Evolutionary conservation across 768 basidiomycete genomes (phyloP).

Genomic region (Wakefieldia striispora): DNA sequence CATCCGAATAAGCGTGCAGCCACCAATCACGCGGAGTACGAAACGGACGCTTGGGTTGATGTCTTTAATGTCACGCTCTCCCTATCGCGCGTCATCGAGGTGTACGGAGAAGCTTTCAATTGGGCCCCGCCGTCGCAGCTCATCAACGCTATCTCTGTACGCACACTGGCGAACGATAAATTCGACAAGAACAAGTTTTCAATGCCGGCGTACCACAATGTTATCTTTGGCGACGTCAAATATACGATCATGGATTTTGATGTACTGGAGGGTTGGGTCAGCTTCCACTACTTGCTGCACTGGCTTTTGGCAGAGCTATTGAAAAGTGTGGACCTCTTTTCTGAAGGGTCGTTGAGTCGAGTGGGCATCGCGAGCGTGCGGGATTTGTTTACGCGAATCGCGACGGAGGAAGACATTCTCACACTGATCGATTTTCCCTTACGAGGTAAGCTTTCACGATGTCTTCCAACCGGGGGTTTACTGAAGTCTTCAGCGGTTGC

Average conservation of each 20-base stretch:
- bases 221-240: slow-evolving; percentile 56
- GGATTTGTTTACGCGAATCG: slow-evolving; percentile 59
- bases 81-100: slow-evolving; percentile 83
- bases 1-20: slow-evolving; percentile 86
- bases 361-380: slow-evolving; percentile 54
- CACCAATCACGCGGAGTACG: slow-evolving; percentile 88
- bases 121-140: slow-evolving; percentile 57
- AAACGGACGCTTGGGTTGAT: slow-evolving; percentile 94
- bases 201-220: slow-evolving; percentile 60
- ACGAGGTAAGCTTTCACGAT: slow-evolving; percentile 55
- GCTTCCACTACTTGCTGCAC: slow-evolving; percentile 90
- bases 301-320: slow-evolving; percentile 89
- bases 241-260: slow-evolving; percentile 76
- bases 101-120: slow-evolving; percentile 83
- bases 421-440: slow-evolving; percentile 86
- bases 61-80: slow-evolving; percentile 95
- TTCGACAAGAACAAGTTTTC: slow-evolving; percentile 66
- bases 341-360: slow-evolving; percentile 49
- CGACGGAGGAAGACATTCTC: slow-evolving; percentile 66
- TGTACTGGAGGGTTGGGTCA: slow-evolving; percentile 77
- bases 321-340: slow-evolving; percentile 74
- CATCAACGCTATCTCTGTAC: slow-evolving; percentile 65
- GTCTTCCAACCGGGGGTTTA: background rate
- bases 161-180: slow-evolving; percentile 63
- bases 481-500: slow-evolving; percentile 55